These are phyloP conservation scores for Ceratocystis smalleyi DNA, from an alignment of 2,329 filamentous ascomycete species.

Conservation along the genomic window DNA sequence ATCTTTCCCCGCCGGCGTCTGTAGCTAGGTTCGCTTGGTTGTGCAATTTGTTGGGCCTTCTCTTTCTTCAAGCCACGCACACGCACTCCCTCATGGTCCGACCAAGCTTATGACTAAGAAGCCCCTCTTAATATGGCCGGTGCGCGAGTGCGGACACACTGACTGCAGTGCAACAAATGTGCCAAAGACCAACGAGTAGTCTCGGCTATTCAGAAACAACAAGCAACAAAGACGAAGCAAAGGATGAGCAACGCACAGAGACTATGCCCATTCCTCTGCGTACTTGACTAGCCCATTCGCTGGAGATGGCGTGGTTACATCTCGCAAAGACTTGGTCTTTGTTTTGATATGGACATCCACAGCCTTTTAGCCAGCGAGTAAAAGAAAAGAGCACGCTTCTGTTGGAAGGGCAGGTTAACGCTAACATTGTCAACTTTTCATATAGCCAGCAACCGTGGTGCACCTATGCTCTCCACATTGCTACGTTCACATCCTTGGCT, in stretches of 20 bases:
- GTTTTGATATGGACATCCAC: neutral
- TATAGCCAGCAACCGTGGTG: constrained; percentile 79
- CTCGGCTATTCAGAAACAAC: neutral
- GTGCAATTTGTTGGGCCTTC: constrained; percentile 12
- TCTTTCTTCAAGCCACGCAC: constrained; percentile 7
- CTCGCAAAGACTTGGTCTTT: neutral
- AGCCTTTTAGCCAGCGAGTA: neutral
- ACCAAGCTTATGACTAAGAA: constrained; percentile 18
- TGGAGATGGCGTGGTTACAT: neutral
- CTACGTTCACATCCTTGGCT: constrained; percentile 80
- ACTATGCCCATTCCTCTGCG: neutral
- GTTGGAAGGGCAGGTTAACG: neutral
- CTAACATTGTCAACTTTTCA: neutral
- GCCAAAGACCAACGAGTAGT: neutral
- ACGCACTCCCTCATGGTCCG: constrained; percentile 16
- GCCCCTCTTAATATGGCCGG: constrained; percentile 1
- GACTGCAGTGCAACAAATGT: neutral
- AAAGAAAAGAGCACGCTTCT: too few species aligned
- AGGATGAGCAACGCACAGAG: neutral
- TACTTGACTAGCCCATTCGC: neutral
- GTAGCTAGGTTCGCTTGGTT: neutral
- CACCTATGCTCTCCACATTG: constrained; percentile 81
- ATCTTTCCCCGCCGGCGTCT: neutral
- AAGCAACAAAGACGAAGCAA: neutral
- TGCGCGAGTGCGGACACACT: neutral